phyloP scores from a whole-genome alignment of 2,329 filamentous ascomycete genomes.

The Diaporthe sp. region DNA sequence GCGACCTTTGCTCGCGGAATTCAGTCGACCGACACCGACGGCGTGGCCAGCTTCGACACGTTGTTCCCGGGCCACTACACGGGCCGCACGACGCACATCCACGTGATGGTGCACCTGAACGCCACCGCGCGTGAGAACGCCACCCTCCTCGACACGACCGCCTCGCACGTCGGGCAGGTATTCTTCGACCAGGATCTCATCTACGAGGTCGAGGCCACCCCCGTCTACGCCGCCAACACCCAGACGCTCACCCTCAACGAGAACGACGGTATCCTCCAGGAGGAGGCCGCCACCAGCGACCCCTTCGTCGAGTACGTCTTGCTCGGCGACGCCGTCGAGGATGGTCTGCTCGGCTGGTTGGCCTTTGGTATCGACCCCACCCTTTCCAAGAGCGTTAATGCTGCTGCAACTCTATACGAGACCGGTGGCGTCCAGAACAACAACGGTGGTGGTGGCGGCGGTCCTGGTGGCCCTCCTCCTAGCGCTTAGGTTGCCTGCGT shows the following conservation, averaged over 20 bases:
- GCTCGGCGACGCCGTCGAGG: conserved; percentile 62
- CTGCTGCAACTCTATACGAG: conserved; percentile 47
- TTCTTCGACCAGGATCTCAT: conserved; percentile 73
- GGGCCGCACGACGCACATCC: conserved; percentile 58
- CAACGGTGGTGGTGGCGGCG: conserved; percentile 34
- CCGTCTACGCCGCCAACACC: conserved; percentile 59
- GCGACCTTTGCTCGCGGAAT: conserved; percentile 54
- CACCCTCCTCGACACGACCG: conserved; percentile 59
- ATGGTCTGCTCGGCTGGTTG: conserved; percentile 67
- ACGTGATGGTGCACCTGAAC: conserved; percentile 57
- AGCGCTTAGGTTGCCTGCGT: neutral
- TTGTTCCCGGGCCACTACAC: conserved; percentile 58
- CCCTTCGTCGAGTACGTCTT: conserved; percentile 63
- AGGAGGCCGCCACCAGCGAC: conserved; percentile 43
- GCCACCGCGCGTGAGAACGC: conserved; percentile 51
- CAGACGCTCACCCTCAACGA: conserved; percentile 53
- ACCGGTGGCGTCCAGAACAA: conserved; percentile 44
- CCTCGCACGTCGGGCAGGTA: conserved; percentile 71
- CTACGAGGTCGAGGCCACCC: conserved; percentile 56
- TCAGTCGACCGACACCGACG: conserved; percentile 52
- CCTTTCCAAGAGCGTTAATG: conserved; percentile 38
- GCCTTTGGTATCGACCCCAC: conserved; percentile 59
- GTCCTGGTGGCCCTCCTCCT: conserved; percentile 28
- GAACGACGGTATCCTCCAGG: conserved; percentile 42
- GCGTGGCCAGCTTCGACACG: conserved; percentile 53